These are phyloP conservation scores for Spinacia oleracea DNA, from an alignment of 179 eudicot species.

Conservation along the genomic window DNA sequence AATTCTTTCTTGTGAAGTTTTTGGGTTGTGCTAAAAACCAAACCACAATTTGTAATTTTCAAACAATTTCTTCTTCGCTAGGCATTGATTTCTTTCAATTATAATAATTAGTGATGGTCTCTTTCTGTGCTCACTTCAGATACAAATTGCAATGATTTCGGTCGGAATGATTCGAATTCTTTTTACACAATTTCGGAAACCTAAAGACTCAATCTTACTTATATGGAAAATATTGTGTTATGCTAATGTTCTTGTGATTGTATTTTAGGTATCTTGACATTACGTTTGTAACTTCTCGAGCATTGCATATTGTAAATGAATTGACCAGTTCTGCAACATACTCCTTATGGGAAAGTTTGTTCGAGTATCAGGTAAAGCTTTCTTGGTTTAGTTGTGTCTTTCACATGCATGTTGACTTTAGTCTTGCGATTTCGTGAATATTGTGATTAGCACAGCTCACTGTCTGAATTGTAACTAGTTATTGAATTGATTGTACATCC, in stretches of 20 bases:
- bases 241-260: background rate
- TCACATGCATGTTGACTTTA: background rate
- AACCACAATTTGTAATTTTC: too few species aligned
- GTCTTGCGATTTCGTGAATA: background rate
- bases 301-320: conserved; percentile 65
- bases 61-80: too few species aligned
- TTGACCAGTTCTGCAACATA: conserved; percentile 68
- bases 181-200: too few species aligned
- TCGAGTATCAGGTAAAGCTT: conserved; percentile 54
- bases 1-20: too few species aligned
- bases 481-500: background rate
- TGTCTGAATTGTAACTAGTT: background rate
- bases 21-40: too few species aligned
- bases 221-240: too few species aligned
- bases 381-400: background rate
- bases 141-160: too few species aligned
- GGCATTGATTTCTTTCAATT: too few species aligned
- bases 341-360: conserved; percentile 66
- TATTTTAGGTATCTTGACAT: conserved; percentile 82
- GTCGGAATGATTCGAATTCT: too few species aligned
- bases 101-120: too few species aligned
- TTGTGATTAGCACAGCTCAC: background rate
- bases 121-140: too few species aligned
- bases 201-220: too few species aligned
- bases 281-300: conserved; percentile 68